Percentiles rank a stretch among this genome's conserved stretches.
Conservation (phyloP, 1,284 basidiomycete species). For the Fomitiporia mediterranea region DNA sequence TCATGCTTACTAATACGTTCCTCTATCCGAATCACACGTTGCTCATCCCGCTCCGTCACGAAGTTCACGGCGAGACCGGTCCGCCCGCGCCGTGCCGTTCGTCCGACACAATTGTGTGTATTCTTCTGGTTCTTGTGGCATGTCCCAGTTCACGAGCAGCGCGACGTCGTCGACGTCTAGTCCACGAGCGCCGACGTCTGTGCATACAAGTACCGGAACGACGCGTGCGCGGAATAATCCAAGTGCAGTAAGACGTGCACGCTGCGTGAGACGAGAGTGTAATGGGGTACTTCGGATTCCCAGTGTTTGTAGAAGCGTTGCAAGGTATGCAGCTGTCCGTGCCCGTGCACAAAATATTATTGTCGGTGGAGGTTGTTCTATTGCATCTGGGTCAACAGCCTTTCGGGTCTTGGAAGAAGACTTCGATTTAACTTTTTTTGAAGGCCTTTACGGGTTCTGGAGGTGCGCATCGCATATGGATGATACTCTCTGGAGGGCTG, state of each 20-base stretch:
- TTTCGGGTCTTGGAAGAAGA: conserved; percentile 22
- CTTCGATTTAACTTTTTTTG: conserved; percentile 30
- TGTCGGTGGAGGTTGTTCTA: conserved; percentile 77
- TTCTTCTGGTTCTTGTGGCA: conserved; percentile 74
- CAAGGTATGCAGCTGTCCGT: conserved; percentile 87
- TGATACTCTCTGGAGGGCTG: conserved; percentile 79
- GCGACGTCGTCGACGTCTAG: conserved; percentile 95
- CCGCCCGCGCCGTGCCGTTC: conserved; percentile 92
- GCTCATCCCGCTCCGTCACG: conserved; percentile 91
- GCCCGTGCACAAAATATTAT: conserved; percentile 94
- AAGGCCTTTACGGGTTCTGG: conserved; percentile 42
- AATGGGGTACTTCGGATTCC: conserved; percentile 84
- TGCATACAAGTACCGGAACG: conserved; percentile 89
- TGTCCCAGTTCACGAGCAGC: conserved; percentile 95
- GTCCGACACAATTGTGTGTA: conserved; percentile 79
- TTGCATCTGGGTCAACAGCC: conserved; percentile 47
- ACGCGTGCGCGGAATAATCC: conserved; percentile 85
- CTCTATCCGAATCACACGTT: conserved; percentile 82
- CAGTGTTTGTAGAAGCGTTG: conserved; percentile 73
- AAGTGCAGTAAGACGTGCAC: conserved; percentile 80
- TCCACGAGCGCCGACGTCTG: conserved; percentile 92
- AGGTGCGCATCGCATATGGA: conserved; percentile 57
- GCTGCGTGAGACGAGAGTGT: conserved; percentile 91
- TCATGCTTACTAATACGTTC: conserved; percentile 74
- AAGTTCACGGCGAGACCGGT: conserved; percentile 91